Base-by-base conservation (phyloP, 441 rosid genomes). In the Erodium trifolium region DNA sequence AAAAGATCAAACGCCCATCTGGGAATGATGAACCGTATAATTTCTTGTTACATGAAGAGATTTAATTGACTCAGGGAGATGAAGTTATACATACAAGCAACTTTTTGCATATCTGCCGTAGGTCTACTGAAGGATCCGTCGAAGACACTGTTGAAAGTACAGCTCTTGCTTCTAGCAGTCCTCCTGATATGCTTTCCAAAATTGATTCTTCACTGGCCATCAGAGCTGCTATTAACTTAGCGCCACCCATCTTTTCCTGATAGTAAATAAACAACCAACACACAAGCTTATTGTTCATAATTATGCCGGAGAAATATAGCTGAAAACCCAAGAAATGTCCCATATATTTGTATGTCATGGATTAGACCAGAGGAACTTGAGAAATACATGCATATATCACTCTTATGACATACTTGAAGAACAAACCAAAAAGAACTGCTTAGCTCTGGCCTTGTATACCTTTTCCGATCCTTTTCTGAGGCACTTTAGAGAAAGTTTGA, bases 161-260 rank as follows among this genome's bases (percentile, higher is more conserved):
- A 37, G 85, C 76, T 83, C 88, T 88, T 67, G 96, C 96, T 77
- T 88, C 93, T 4, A 89, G 75, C 67, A 91, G 81, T 37, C 86
- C 92, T 12, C 71, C 88, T 13, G 97, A 86, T 79, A 93, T 84
- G 77, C 78, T 85, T 78, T 78, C 87, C 78, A 88, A 62, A 51
- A 89, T 82, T 41, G 63, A 77, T 57, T 91, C 97, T 81, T 91
- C 98, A 76, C 96, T 79, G 17, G 84, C 96, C 94, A 93, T 85
- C 65, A 93, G 91, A 60, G 94, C 84, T 63, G 94, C 83, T 86
- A 88, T 78, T 68, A 93, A 89, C 83, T 91, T 93, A 23, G 93
- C 95, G 67, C 91, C 85, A 9, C 86, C 93, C 80, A 93, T 78
- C 79, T 81, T 88, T 82, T 93, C 97, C 98, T 93, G 81, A 73